A percentile compares a stretch with the other conserved stretches of the same genome.
These are phyloP conservation scores for Teratosphaeria viscida DNA, from an alignment of 2,329 filamentous ascomycete species.

Conservation along the genomic window DNA sequence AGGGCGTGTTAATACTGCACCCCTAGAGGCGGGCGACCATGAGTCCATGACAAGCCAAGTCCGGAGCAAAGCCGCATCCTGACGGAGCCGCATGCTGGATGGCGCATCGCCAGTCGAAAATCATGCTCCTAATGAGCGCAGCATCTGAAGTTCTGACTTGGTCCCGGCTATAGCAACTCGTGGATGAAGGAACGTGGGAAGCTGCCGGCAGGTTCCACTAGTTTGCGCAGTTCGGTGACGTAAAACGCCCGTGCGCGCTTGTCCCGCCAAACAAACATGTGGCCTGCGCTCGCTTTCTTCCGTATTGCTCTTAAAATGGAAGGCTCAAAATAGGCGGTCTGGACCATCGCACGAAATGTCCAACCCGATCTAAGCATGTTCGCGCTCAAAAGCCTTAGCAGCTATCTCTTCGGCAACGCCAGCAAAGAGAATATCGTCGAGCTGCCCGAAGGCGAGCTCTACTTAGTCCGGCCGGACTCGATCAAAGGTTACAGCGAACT, in stretches of 20 bases:
- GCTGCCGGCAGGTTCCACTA: not conserved
- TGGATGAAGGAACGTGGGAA: not conserved
- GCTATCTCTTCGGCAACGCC: constrained; percentile 80
- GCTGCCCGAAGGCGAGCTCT: constrained; percentile 89
- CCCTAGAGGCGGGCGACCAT: no score
- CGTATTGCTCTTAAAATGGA: not conserved
- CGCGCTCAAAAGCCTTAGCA: constrained; percentile 36
- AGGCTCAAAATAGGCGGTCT: not conserved
- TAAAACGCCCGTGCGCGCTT: not conserved
- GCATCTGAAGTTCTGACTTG: no score
- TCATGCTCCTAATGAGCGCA: no score
- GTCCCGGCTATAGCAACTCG: not conserved
- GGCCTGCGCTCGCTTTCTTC: not conserved
- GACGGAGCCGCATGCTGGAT: no score
- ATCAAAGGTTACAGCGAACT: constrained; percentile 98
- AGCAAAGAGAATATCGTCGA: constrained; percentile 91
- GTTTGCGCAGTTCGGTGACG: not conserved
- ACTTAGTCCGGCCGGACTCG: constrained; percentile 87
- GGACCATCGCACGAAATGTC: constrained; percentile 33
- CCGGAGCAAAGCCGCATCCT: no score
- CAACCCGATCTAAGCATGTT: constrained; percentile 36
- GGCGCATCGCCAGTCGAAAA: no score
- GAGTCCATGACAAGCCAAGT: no score
- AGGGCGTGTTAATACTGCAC: no score
- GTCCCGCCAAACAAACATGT: not conserved